Base-by-base conservation (phyloP, 2,329 filamentous ascomycete genomes). In the Botrytis fabae region DNA sequence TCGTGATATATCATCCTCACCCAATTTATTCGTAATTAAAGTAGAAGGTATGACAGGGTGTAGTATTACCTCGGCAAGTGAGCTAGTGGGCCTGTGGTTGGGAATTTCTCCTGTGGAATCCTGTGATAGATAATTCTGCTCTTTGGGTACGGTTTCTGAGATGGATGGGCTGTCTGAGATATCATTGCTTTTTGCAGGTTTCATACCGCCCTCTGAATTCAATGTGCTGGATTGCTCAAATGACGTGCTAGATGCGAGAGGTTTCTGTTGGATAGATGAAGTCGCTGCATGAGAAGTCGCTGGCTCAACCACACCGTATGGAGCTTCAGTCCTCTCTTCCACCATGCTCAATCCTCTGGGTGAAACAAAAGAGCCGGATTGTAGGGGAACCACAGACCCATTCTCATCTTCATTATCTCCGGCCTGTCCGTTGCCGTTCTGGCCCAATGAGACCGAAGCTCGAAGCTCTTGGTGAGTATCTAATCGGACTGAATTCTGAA, bases 61-160 rank as follows among this genome's bases (percentile, higher is more conserved):
- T 32, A 61, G 20, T 46, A 61, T 70, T 70, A 70, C 68, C 68
- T 70, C 40, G 1, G 68, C 25, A 5, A 69, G 18, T 42, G 48
- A 42, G 38, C 9, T 48, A 20, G n/a, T 42, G 40, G 48, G 16
- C 40, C 5, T 25, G 16, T 40, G 64, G 14, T 57, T 32, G n/a
- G 48, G 48, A 9, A 57, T 57, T 12, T 69, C 65, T 69, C n/a
- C 65, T 18, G 48, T 57, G 18, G 48, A 69, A 18, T 59, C 48
- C 12, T 69, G 48, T 25, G 65, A 57, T 32, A 14, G 28, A 38
- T 8, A 4, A 7, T 44, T 16, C 25, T 32, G 35, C 48, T 57
- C 38, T 10, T 6, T 25, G 48, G 48, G 1, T 44, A 57, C n/a
- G 28, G 32, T 69, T 25, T 3, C 1, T 14, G 14, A 48, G n/a